phyloP scores from a whole-genome alignment of 805 yeast species.

The Brettanomyces sp. region DNA sequence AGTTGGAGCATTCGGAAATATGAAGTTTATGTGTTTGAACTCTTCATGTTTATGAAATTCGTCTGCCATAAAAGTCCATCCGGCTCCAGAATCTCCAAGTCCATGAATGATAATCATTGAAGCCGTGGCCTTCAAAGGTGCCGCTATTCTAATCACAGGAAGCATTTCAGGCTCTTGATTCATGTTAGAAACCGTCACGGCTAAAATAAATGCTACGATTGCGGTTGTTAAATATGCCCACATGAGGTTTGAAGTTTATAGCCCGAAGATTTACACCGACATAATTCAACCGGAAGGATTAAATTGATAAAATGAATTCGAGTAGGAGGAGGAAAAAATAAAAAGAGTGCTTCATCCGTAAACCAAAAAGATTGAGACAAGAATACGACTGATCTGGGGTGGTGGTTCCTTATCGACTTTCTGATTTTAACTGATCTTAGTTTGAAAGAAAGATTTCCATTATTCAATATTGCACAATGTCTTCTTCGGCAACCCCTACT shows the following conservation, averaged over 20 bases:
- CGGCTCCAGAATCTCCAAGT: constrained; percentile 82
- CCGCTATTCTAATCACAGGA: constrained; percentile 25
- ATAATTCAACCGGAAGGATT: neutral
- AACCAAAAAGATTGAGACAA: no score
- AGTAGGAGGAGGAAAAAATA: no score
- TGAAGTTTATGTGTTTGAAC: constrained; percentile 52
- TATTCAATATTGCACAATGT: no score
- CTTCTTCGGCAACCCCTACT: neutral
- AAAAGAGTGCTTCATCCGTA: no score
- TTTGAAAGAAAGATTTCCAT: no score
- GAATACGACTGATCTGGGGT: no score
- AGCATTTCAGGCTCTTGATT: neutral
- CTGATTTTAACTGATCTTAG: no score
- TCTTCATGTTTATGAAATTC: constrained; percentile 35
- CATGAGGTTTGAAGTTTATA: neutral
- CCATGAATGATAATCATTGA: constrained; percentile 81
- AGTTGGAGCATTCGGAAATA: constrained; percentile 87
- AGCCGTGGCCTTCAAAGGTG: constrained; percentile 39
- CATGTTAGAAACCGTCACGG: no score
- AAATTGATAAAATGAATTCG: no score
- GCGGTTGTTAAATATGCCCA: neutral
- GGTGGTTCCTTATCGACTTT: no score
- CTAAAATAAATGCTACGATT: neutral
- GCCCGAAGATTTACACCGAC: no score
- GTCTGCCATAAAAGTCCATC: constrained; percentile 80